Base-by-base conservation (phyloP, 768 basidiomycete species). In the Clitopilus passeckerianus region DNA sequence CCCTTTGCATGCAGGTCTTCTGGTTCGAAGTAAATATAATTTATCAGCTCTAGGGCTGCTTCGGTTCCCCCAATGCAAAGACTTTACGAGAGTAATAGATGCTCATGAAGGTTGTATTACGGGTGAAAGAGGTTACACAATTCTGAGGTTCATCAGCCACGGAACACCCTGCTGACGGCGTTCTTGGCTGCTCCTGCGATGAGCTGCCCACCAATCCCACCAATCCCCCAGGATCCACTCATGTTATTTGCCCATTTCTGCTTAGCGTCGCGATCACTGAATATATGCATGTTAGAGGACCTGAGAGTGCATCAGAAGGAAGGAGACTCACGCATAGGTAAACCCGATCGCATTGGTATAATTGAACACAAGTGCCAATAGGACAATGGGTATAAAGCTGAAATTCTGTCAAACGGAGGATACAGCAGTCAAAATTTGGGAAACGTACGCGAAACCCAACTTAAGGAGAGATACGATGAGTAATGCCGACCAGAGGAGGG, bases 291-390 rank as follows among this genome's bases (percentile, higher is more conserved):
- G 61, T 20, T 15, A 56, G 57, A 24, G 14, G 34, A 46, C 59
- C 5, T 54, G 44, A 50, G 30, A 24, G 22, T 58, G 53, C 41
- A 33, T 20, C 52, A 57, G 55, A 37, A 27, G 15, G 57, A 34
- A 56, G 56, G 27, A 37, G 20, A 78, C 87, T 67, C 71, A 92
- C 92, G 90, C 92, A 68, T 93, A 98, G 54, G 95, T 97, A 77
- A 98, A 98, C 10, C 96, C 96, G 56, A 98, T 78, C n/a, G 89
- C 91, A 64, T 98, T 98, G 8, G 93, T 94, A 56, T 94, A 68
- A 71, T 99, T 98, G 83, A 99, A 98, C 35, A 98, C 90, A 53
- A 98, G 80, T 0, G 97, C 97, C 34, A 99, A 86, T 41, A 88
- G 72, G 57, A 98, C 95, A 64, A 98, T 98, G 7, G 97, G 97